Evolutionary conservation across 192 early-diverging fungal genomes (phyloP).

Genomic region (Coemansia sp.): DNA sequence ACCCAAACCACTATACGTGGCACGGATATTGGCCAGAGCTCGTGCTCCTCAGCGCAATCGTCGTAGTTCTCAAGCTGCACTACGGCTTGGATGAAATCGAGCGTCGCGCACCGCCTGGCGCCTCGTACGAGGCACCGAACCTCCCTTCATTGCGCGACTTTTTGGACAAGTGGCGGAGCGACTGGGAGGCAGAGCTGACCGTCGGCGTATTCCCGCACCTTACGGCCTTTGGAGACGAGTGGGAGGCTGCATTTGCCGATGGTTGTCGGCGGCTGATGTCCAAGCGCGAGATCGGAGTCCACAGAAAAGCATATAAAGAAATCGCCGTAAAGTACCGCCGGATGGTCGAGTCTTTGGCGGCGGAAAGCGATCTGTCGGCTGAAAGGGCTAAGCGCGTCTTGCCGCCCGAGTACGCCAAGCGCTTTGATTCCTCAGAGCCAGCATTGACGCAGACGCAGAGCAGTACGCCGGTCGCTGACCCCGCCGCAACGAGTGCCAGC

Average conservation of each 20-base stretch:
- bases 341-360: conserved; percentile 11
- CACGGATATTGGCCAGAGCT: background rate
- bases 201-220: conserved; percentile 28
- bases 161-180: conserved; percentile 30
- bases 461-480: background rate
- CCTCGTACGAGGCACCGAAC: background rate
- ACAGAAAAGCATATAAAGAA: conserved; percentile 9
- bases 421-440: background rate
- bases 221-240: conserved; percentile 22
- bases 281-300: background rate
- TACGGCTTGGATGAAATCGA: conserved; percentile 55
- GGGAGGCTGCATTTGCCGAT: conserved; percentile 31
- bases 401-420: conserved; percentile 21
- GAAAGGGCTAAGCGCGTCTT: conserved; percentile 13
- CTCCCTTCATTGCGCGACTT: conserved; percentile 37
- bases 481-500: background rate
- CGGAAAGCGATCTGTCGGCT: background rate
- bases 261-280: conserved; percentile 26
- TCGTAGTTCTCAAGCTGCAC: conserved; percentile 46
- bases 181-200: conserved; percentile 39
- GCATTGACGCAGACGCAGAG: background rate
- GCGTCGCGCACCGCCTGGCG: conserved; percentile 2
- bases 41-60: conserved; percentile 17
- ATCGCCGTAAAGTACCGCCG: conserved; percentile 24
- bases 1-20: background rate